Evolutionary conservation across 768 basidiomycete genomes (phyloP).

Genomic region (Boletus reticuloceps): DNA sequence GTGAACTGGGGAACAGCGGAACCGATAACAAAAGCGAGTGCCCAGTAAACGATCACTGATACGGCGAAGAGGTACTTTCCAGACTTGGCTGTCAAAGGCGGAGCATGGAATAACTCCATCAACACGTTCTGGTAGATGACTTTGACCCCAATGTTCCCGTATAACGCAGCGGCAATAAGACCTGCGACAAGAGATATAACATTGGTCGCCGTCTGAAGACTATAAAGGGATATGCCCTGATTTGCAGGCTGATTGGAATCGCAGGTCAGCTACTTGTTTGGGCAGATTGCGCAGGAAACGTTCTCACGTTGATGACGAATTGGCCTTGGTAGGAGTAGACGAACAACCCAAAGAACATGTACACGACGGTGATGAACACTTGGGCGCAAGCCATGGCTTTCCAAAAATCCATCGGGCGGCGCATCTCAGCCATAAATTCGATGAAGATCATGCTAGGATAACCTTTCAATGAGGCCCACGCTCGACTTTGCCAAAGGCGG

Average conservation of each 20-base stretch:
- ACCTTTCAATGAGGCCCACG: constrained; percentile 22
- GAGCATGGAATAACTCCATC: constrained; percentile 51
- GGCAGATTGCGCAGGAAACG: neutral
- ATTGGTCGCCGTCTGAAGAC: constrained; percentile 37
- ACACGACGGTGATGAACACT: constrained; percentile 49
- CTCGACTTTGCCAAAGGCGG: neutral
- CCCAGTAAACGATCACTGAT: constrained; percentile 22
- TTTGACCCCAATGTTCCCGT: constrained; percentile 65
- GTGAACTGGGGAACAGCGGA: constrained; percentile 61
- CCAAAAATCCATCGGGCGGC: constrained; percentile 67
- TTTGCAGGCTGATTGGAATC: constrained; percentile 26
- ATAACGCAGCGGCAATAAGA: constrained; percentile 60
- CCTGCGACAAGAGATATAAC: constrained; percentile 47
- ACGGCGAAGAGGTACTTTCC: constrained; percentile 32
- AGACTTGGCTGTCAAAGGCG: constrained; percentile 40
- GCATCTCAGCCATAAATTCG: constrained; percentile 63
- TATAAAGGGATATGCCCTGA: constrained; percentile 32
- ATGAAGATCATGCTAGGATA: constrained; percentile 29
- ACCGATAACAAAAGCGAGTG: constrained; percentile 50
- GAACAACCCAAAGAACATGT: constrained; percentile 55
- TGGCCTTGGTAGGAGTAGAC: constrained; percentile 62
- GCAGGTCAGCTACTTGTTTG: neutral
- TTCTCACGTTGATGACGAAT: constrained; percentile 38
- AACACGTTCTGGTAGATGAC: constrained; percentile 53
- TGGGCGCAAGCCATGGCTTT: constrained; percentile 61